A percentile compares a stretch with the other conserved stretches of the same genome.
Conservation (phyloP, 2,329 filamentous ascomycete genomes). For the Ascochyta fabae region DNA sequence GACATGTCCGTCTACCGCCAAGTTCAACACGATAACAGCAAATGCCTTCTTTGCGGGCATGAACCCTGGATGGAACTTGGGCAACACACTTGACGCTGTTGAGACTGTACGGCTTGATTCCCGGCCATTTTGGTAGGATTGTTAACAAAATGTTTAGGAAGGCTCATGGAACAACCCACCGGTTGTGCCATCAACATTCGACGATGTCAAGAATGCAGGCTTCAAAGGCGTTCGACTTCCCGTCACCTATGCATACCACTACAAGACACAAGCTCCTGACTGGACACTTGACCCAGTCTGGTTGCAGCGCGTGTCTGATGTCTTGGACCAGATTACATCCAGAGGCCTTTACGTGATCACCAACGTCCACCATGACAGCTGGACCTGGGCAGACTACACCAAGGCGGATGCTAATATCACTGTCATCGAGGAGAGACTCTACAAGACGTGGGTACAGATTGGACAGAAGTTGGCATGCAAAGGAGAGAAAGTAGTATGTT, state of each 20-base stretch:
- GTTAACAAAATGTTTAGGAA: constrained; percentile 45
- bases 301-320: constrained; percentile 64
- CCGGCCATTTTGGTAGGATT: no score
- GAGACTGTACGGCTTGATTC: constrained; percentile 34
- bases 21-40: constrained; percentile 56
- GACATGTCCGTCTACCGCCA: constrained; percentile 48
- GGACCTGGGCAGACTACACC: constrained; percentile 64
- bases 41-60: constrained; percentile 53
- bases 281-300: constrained; percentile 62
- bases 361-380: constrained; percentile 67
- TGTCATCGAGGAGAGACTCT: constrained; percentile 63
- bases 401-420: constrained; percentile 55
- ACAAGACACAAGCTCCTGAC: constrained; percentile 56
- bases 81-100: constrained; percentile 65
- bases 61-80: constrained; percentile 66
- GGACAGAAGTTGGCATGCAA: constrained; percentile 62
- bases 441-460: constrained; percentile 65
- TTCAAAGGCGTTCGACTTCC: constrained; percentile 67
- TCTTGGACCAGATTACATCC: constrained; percentile 62
- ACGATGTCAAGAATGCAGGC: constrained; percentile 59
- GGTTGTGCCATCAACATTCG: constrained; percentile 58
- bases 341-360: constrained; percentile 61
- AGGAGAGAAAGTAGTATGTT: constrained; percentile 52
- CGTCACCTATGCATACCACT: constrained; percentile 66
- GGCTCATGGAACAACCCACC: constrained; percentile 65